Evolutionary conservation across 1,284 basidiomycete genomes (phyloP), one percentile per base, ranked within the genome.

Genomic region (Erythrobasidium hasegawianum): DNA sequence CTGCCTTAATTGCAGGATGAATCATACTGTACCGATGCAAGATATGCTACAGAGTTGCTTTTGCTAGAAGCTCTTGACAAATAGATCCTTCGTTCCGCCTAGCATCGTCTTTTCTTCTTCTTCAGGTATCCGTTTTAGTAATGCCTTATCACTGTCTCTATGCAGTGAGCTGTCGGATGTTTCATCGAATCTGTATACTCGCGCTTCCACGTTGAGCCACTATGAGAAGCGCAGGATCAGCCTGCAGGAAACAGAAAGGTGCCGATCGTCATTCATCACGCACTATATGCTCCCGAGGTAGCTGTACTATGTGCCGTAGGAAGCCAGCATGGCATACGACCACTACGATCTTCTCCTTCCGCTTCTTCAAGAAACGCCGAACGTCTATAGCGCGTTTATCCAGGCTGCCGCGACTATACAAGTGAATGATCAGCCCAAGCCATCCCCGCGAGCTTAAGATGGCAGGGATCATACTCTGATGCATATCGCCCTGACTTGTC

Each of bases 311-410:
- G 40, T 65, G 56, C 62, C 62, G 62, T 29, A 65, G 29, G 26
- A 65, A 65, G 14, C 62, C 62, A n/a, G 62, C 62, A 24, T 65
- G 62, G 38, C 56, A 57, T 13, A 65, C 62, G 13, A 58, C 62
- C 13, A 58, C 20, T 5, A 65, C 22, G 8, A 49, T 49, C 43
- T 47, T 43, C 26, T 65, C 62, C 18, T 57, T 49, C 47, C 62
- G 62, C 11, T 26, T 22, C 45, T 53, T 57, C 20, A 65, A 14
- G n/a, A 47, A 52, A 16, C 50, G 62, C 13, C 62, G 43, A n/a
- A 65, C 62, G 13, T 65, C 55, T 45, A 52, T 16, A 50, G 62
- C 62, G 26, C 62, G 55, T 40, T 27, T n/a, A 5, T 18, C 39
- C 9, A 65, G 38, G 20, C 55, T 52, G 57, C 49, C 62, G 11